Evolutionary conservation across 306 rosid genomes (phyloP), one percentile per base, ranked within the genome.

Genomic region (Amphicarpaea edgeworthii): DNA sequence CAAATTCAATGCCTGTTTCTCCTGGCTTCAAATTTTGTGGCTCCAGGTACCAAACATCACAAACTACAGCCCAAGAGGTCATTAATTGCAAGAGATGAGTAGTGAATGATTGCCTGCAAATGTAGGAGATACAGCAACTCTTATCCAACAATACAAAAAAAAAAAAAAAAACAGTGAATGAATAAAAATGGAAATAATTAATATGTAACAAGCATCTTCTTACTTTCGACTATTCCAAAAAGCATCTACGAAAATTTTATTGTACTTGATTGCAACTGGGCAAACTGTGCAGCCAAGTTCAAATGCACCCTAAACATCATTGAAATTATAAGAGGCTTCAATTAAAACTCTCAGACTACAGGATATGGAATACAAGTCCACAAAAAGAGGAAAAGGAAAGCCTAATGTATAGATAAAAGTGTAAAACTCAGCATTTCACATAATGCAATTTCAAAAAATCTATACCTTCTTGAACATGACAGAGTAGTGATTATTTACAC

Each of bases 51-150:
- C 97, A 91, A 77, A 91, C 97, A 80, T 91, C 97, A 85, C 95
- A 91, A 68, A 91, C 95, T 72, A 91, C 95, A 61, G 97, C 95
- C 97, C 97, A 91, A 4, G 95, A 91, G n/a, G 95, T 89, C 97
- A 91, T 91, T 69, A 91, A 89, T 83, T 83, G 97, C 79, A 89
- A 81, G 51, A 91, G 95, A 82, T 91, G 95, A 83, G 26, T 89
- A 23, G 95, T 91, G 87, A 91, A 91, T 67, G 97, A 91, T 60
- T 91, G 97, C 95, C 97, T 91, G 87, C 77, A 80, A 80, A 64
- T 81, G 38, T 57, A 43, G n/a, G 24, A 42, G 64, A 64, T 40
- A 28, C 26, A 14, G 20, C 40, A 72, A 50, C 55, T 53, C 73
- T 26, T 47, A 38, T 47, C 72, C 47, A 70, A 59, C 20, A 72